Conservation (phyloP, 2,329 filamentous ascomycete genomes). For the Fusarium sp. region DNA sequence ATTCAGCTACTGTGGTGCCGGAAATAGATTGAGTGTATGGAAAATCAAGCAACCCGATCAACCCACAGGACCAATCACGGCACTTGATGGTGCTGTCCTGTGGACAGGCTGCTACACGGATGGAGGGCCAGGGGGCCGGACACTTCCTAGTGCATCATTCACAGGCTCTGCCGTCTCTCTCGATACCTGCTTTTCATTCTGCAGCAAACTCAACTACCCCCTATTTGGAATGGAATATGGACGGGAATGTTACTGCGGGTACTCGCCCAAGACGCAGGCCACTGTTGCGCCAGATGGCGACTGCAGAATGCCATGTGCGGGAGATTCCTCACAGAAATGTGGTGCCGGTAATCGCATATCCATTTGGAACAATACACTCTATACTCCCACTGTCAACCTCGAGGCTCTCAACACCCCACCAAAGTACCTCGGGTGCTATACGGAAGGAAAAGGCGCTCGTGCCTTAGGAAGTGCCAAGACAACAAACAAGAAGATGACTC, state of each 20-base stretch:
- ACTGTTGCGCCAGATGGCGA: constrained; percentile 29
- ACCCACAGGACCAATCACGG: constrained; percentile 17
- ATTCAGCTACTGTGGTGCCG: constrained; percentile 39
- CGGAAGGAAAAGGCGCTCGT: constrained; percentile 11
- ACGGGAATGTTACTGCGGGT: constrained; percentile 36
- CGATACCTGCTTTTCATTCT: constrained; percentile 34
- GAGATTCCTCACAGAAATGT: constrained; percentile 27
- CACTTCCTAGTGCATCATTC: constrained; percentile 28
- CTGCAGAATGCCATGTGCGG: constrained; percentile 32
- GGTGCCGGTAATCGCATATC: constrained; percentile 34
- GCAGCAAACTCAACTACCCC: constrained; percentile 34
- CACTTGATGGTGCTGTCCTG: constrained; percentile 21
- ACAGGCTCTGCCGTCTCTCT: constrained; percentile 31
- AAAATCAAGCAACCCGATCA: constrained; percentile 27
- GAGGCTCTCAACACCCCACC: neutral
- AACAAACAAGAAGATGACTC: constrained; percentile 22
- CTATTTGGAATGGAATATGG: constrained; percentile 40
- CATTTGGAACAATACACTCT: constrained; percentile 34
- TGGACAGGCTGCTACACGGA: constrained; percentile 38
- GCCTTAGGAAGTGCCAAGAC: constrained; percentile 24
- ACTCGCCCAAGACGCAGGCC: constrained; percentile 24
- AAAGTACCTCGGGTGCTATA: constrained; percentile 32
- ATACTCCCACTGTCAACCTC: neutral
- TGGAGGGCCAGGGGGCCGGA: constrained; percentile 34
- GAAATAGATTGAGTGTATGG: constrained; percentile 37